Base-by-base conservation (phyloP, 805 yeast genomes). In the Starmera amethionina region DNA sequence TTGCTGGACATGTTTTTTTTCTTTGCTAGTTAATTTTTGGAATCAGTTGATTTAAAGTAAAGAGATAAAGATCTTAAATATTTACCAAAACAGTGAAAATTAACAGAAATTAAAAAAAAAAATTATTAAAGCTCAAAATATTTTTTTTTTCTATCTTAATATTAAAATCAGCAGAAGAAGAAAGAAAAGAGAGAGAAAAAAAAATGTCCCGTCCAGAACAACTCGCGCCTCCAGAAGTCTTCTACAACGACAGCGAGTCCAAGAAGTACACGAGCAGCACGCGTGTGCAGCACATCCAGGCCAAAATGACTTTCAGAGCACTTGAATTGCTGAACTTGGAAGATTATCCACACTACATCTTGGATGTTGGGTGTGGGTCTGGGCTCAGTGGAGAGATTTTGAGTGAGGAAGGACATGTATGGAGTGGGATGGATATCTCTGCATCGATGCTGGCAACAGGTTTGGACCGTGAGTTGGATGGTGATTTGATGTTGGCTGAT, bases 261-360 rank as follows among this genome's bases (percentile, higher is more conserved):
- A 69, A 71, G 47, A 93, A 93, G 56, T 93, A 93, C 61, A 93
- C 97, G 0, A 71, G 82, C 3, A 85, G 95, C 5, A 83, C 96
- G 5, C 93, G 98, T 71, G 96, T 93, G 38, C 98, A 93, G 65
- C 96, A 89, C 58, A 93, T 93, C 54, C 98, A 93, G 63, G 97
- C 97, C 3, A 84, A 86, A 58, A 93, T 93, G 98, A 88, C 98
- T 0, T 70, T 90, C 35, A 72, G 98, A 51, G 96, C 97, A 0
- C 66, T 93, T 36, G 98, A 93, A 52, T 67, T 93, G 31, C 65
- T 93, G 42, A 85, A 88, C 58, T 63, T 93, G 32, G 82, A 83
- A 28, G 75, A 77, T 2, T 67, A 64, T 28, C 70, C 63, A 31
- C 82, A 85, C 50, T 80, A 79, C 52, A 58, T 93, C 10, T 72